Evolutionary conservation across 2,329 filamentous ascomycete genomes (phyloP), one percentile per base, ranked within the genome.

Genomic region (Fonsecaea pugnacius): DNA sequence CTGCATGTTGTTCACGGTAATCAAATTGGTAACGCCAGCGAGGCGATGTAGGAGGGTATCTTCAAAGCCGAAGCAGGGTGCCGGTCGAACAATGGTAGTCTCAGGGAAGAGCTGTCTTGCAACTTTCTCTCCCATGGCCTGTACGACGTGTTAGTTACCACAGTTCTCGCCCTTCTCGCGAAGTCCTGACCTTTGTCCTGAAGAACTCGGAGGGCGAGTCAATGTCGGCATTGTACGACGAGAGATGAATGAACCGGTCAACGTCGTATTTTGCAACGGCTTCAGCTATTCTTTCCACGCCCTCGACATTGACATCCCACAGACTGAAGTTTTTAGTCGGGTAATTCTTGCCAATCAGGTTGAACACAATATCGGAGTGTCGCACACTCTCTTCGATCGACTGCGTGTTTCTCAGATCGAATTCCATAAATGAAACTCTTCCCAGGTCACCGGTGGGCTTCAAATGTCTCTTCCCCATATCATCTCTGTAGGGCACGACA

Each of bases 241-340:
- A 99, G 72, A 99, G 89, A 73, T 99, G 95, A 70, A 99, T 92
- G 79, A 91, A 99, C 70, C 95, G 89, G 80, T 99, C 95, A 71
- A 97, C 88, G 74, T 99, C 94, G 80, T 99, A 99, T 80, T 99
- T 99, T 73, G 94, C 95, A 59, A 92, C 92, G 59, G 95, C 92
- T 76, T 96, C 92, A 57, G 87, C 91, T 73, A 99, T 99, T 71
- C 95, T 89, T 81, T 96, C 90, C 18, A 91, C 89, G 67, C 94
- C 92, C 77, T 96, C 92, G 43, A 98, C 87, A 74, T 99, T 92
- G 48, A 98, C 92, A 76, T 98, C 94, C 72, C 91, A 89, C 66
- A 96, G 84, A 62, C 89, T 87, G 79, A 97, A 99, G 84, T 99
- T 99, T 84, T 99, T 99, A 72, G 95, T 99, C 69, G 94, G 91